These are phyloP conservation scores for Plantago coronopus DNA, from an alignment of 305 asterid genomes.

Conservation along the genomic window DNA sequence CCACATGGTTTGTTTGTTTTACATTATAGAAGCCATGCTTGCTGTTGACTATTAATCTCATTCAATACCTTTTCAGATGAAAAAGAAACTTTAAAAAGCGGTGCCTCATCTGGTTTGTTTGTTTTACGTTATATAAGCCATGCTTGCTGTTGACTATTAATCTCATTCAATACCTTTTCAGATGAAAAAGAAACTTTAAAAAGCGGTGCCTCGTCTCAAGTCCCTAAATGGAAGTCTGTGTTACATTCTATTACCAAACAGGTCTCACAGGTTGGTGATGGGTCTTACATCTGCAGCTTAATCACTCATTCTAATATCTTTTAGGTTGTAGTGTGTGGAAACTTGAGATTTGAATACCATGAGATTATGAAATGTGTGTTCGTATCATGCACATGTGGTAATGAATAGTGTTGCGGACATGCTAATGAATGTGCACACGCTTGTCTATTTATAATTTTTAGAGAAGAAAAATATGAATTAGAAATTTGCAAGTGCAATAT, in stretches of 20 bases:
- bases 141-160: slow-evolving; percentile 19
- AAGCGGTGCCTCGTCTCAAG: slow-evolving; percentile 51
- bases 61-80: slow-evolving; percentile 44
- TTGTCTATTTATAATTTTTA: too few relatives aligned
- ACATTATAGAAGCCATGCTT: too few relatives aligned
- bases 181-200: slow-evolving; percentile 48
- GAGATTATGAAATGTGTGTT: too few relatives aligned
- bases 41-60: slow-evolving; percentile 19
- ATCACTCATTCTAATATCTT: too few relatives aligned
- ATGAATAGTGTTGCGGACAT: too few relatives aligned
- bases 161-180: slow-evolving; percentile 32
- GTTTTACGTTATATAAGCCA: too few relatives aligned
- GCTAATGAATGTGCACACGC: too few relatives aligned
- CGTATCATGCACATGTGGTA: too few relatives aligned
- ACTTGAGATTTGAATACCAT: too few relatives aligned
- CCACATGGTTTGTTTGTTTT: not conserved
- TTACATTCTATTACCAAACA: slow-evolving; percentile 80
- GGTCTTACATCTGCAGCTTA: slow-evolving; percentile 19
- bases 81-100: slow-evolving; percentile 42
- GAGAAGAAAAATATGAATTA: too few relatives aligned
- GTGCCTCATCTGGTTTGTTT: slow-evolving; percentile 50
- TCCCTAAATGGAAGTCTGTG: slow-evolving; percentile 78
- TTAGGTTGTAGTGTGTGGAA: too few relatives aligned
- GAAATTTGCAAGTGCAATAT: too few relatives aligned
- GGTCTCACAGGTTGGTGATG: slow-evolving; percentile 82